Base-by-base conservation (phyloP, 2,329 filamentous ascomycete genomes). In the Colletotrichum truncatum region DNA sequence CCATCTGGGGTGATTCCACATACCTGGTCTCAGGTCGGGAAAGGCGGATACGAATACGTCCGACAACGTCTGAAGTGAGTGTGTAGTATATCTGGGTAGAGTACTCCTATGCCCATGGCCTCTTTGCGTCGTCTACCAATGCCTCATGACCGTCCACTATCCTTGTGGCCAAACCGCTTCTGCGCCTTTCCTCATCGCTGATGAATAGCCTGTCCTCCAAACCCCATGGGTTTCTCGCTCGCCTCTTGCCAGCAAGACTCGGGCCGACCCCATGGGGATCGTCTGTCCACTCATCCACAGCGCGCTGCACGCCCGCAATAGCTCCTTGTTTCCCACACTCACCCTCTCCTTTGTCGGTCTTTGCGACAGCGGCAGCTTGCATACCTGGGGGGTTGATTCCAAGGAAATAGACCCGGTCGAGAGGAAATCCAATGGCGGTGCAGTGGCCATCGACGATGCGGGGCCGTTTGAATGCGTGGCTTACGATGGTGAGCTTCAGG, bases 381-480 rank as follows among this genome's bases (percentile, higher is more conserved):
- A 85, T 78, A 1, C 79, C 77, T 0, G 84, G 85, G 14, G 91
- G 91, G 71, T 93, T 87, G 53, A 93, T 85, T 0, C 91, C 91
- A 6, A 91, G 70, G 57, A 88, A 91, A 0, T 48, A 53, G 1
- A 88, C 80, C 1, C 75, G 74, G 0, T 79, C 71, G 1, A 78
- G 63, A 0, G 85, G 81, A 54, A 86, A 88, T 0, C 83, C 82
- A n/a, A 93, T 79, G 12, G 90, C 89, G 6, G 75, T 78, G 69
- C 89, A 87, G 78, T 94, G 91, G 3, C 85, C 82, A 28, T 89
- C 83, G 52, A 90, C 76, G 23, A 93, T 86, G 2, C 91, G 83
- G 8, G 77, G 73, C 14, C 82, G 80, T 75, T 94, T 94, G 77
- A 94, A 94, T 6, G 78, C 86, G 72, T 93, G 90, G 69, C 89